phyloP scores from a whole-genome alignment of 2,329 filamentous ascomycete species.

The Aspergillus fischeri region DNA sequence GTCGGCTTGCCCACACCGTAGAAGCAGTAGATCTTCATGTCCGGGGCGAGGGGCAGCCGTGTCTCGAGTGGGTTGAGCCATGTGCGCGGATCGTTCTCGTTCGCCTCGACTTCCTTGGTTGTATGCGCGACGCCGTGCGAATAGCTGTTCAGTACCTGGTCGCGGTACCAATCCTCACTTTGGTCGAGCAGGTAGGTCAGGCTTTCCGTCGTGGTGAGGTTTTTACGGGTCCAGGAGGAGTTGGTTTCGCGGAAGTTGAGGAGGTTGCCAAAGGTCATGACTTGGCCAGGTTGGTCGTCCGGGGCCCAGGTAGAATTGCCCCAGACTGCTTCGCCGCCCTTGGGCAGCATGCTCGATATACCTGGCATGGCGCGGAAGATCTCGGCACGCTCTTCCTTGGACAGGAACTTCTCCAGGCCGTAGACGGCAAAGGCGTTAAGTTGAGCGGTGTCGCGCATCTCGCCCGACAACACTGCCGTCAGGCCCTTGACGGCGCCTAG shows the following conservation, averaged over 20 bases:
- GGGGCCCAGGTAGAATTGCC: slow-evolving; percentile 83
- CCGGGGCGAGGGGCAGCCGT: slow-evolving; percentile 78
- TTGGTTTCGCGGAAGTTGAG: slow-evolving; percentile 72
- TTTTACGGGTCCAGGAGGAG: slow-evolving; percentile 60
- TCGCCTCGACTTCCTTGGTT: slow-evolving; percentile 71
- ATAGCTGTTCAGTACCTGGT: slow-evolving; percentile 70
- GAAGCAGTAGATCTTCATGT: slow-evolving; percentile 94
- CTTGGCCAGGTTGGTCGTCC: slow-evolving; percentile 73
- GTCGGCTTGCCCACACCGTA: slow-evolving; percentile 92
- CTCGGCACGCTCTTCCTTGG: slow-evolving; percentile 82
- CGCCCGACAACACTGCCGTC: slow-evolving; percentile 84
- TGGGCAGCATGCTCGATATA: slow-evolving; percentile 91
- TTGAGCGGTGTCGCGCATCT: slow-evolving; percentile 98
- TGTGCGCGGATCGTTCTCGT: slow-evolving; percentile 71
- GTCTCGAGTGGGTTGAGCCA: slow-evolving; percentile 98
- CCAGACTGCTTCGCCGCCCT: slow-evolving; percentile 93
- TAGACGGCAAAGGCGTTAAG: slow-evolving; percentile 96
- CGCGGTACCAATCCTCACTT: slow-evolving; percentile 79
- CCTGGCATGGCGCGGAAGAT: slow-evolving; percentile 97
- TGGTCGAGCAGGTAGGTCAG: slow-evolving; percentile 73
- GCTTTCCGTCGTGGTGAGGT: slow-evolving; percentile 76
- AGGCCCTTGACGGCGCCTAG: slow-evolving; percentile 88
- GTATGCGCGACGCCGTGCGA: slow-evolving; percentile 86
- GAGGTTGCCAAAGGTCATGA: slow-evolving; percentile 71
- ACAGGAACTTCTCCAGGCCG: slow-evolving; percentile 91